Evolutionary conservation across 2,329 filamentous ascomycete genomes (phyloP), one percentile per base, ranked within the genome.

Genomic region (Venturia effusa): DNA sequence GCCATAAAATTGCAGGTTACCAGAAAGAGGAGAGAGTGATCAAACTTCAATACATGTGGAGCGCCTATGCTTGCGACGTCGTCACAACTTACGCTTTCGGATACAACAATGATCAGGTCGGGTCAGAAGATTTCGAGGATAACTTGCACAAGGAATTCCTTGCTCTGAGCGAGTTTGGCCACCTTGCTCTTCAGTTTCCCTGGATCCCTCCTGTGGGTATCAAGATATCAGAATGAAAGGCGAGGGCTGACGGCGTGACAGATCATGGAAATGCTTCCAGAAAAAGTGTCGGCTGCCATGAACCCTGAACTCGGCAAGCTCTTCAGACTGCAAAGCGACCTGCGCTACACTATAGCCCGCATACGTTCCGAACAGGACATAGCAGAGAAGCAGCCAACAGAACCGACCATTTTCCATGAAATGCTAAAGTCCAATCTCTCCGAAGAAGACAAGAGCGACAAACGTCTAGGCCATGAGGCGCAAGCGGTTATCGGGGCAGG

Each of bases 401-500:
- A 60, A 65, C 24, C 22, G 17, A 54, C 48, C 13, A 59, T 66
- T 34, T 64, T 66, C 45, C 51, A 63, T 30, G 60, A 66, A 24
- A 32, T 66, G 51, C 32, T 65, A n/a, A 51, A 40, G n/a, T 32
- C 30, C 30, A 37, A 66, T 41, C 61, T 69, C 17, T 67, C 67
- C 2, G 43, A 60, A 22, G 34, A 64, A 43, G 69, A 71, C 30
- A 68, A 67, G 45, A 30, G 55, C 24, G 60, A 64, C 0, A 32
- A 40, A 13, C 73, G 74, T 0, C 72, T 77, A 22, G 69, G 69
- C 22, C 73, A 75, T 57, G 75, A 76, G 68, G 74, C 73, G 5
- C 70, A 73, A 37, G 74, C 74, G 37, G 68, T 76, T 39, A 66
- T 76, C 15, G 74, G 72, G 34, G 75, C 74, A 61, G 75, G 74